Base-by-base conservation (phyloP, 2,329 filamentous ascomycete genomes). In the Cadophora gregata region DNA sequence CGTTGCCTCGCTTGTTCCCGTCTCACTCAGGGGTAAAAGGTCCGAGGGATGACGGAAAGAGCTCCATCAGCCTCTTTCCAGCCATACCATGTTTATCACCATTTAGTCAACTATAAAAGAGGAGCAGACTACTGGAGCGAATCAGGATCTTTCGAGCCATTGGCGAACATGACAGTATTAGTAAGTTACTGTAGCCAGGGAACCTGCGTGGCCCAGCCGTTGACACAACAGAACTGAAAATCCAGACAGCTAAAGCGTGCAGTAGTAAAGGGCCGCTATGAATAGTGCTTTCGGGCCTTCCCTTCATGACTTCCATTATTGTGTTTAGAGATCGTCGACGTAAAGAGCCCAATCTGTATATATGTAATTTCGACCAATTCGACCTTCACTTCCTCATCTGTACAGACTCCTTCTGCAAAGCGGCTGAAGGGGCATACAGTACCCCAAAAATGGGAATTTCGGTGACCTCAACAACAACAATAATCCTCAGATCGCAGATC, bases 401-500 rank as follows among this genome's bases (percentile, higher is more conserved):
- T 53, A 53, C 50, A 53, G 29, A 19, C n/a, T 53, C 31, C 25
- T 53, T 31, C 27, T 31, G 12, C 50, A 31, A 56, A 38, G 29
- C 29, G 29, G 19, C 19, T 16, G 29, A 36, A n/a, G 19, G 12
- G 31, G 31, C n/a, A 36, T 36, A n/a, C n/a, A n/a, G 31, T 56
- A 45, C 56, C 56, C 56, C 56, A 25, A 36, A 59, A 59, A 27
- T 48, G 21, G 56, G 56, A 48, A 59, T 25, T n/a, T 59, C 38
- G 36, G 12, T 59, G 56, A 45, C 45, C 56, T 59, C 56, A 29
- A 48, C 31, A 36, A n/a, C n/a, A n/a, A n/a, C n/a, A 48, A 59
- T 33, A 47, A 48, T 64, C 56, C 33, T 59, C 62, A 64, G 53
- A 64, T 64, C 19, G 62, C 62, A 36, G 42, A 64, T 59, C 53